Conservation (phyloP, 345 rosid genomes). For the Bruguiera gymnorhiza region DNA sequence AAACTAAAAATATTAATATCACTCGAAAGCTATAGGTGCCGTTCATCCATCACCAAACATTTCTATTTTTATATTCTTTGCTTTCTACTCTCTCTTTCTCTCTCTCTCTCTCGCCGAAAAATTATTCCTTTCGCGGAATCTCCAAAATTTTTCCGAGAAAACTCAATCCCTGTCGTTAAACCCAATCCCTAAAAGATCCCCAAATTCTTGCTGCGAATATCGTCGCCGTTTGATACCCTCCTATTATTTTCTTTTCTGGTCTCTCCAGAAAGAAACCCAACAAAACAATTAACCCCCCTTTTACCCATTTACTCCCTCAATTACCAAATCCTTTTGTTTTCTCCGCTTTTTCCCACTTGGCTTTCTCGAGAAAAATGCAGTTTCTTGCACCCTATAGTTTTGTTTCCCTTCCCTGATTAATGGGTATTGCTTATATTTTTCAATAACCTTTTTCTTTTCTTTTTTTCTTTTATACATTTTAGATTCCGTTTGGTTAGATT, state of each 20-base stretch:
- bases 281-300: not conserved
- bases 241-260: constrained; percentile 4
- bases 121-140: constrained; percentile 21
- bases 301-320: constrained; percentile 7
- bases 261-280: not conserved
- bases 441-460: constrained; percentile 19
- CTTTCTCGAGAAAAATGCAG: constrained; percentile 24
- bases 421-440: constrained; percentile 27
- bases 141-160: constrained; percentile 27
- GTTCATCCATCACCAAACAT: constrained; percentile 17
- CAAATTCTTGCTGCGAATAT: constrained; percentile 28
- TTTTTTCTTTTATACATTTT: constrained; percentile 3
- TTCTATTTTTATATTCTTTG: not conserved
- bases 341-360: not conserved
- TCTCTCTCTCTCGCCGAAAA: not conserved
- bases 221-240: constrained; percentile 17
- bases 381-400: constrained; percentile 5
- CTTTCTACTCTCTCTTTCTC: constrained; percentile 4
- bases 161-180: constrained; percentile 23
- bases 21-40: not conserved
- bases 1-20: not conserved
- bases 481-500: not conserved
- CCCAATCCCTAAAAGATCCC: constrained; percentile 22
- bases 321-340: not conserved
- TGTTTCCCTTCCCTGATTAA: constrained; percentile 10